Base-by-base conservation (phyloP, 1,284 basidiomycete species). In the Malassezia arunalokei region DNA sequence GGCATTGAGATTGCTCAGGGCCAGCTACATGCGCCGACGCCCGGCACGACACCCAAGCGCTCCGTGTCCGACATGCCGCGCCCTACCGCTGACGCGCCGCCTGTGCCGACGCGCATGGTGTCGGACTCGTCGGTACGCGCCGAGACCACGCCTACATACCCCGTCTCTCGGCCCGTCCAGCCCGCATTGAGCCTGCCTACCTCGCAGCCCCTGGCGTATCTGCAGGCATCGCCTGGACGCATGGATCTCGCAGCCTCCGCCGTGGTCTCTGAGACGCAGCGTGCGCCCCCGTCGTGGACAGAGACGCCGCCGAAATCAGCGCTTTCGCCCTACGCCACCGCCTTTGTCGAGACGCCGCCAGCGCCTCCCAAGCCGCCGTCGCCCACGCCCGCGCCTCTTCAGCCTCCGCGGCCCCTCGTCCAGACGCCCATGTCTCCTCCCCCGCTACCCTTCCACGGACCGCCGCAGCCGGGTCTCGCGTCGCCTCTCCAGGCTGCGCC, bases 1-100 rank as follows among this genome's bases (percentile, higher is more conserved):
- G 59, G 60, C 32, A 46, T 63, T 14, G 32, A 49, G 9, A 63
- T 63, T 30, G 35, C 53, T 6, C 47, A 53, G 33, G 60, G 60
- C 45, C 52, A 45, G 41, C 46, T 62, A 2, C 38, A 47, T 6
- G 54, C 60, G 17, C 49, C 48, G 8, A 27, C 42, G 30, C 56
- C 56, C 31, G 45, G 40, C 45, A 28, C 30, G 17, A 41, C 28
- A 20, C 20, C 47, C 14, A 12, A 12, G 40, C 53, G 48, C 43
- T 46, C 27, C 28, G 43, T 40, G 15, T 49, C 47, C 15, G 53
- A 50, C 28, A 1, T 6, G 8, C 15, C 32, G 6, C 32, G 27
- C 8, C 15, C 11, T 11, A 27, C 32, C 24, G 12, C 44, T 17
- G 38, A 27, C 1, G 49, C 40, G 8, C 53, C 47, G 17, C 42